Evolutionary conservation across 2,329 filamentous ascomycete genomes (phyloP), one percentile per base, ranked within the genome.

Genomic region (Fusarium caatingaense): DNA sequence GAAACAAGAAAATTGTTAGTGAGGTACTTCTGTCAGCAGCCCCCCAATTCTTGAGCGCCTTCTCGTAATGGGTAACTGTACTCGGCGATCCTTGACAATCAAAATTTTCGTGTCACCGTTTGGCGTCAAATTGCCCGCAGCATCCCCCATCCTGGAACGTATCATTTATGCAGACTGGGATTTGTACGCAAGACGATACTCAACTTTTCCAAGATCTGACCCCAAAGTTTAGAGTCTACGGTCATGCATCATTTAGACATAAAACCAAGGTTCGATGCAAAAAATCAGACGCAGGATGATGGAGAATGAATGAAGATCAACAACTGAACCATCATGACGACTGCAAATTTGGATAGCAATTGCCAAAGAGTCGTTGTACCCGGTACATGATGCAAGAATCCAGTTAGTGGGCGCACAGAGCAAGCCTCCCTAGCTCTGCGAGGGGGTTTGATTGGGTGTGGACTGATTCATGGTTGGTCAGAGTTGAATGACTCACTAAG

Each of bases 1-100:
- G 30, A 40, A 48, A 66, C 51, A 42, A 55, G 54, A 49, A 75
- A 80, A 80, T 80, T 81, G 79, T 81, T 81, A 81, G 72, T 65
- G 79, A 46, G 76, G 72, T 81, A 81, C 80, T 72, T 81, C 56
- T 56, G 58, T 44, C 42, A 65, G 69, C 55, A 62, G 46, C 49
- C 60, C 53, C 61, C 64, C 51, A 46, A 58, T 49, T 69, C 69
- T 71, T 68, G 68, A 67, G 67, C 72, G 72, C 69, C 60, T 69
- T 68, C 57, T 71, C 68, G 67, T 69, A 73, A 69, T 58, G 74
- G 69, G 78, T 74, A 76, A 60, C 65, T 45, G 44, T 69, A 76
- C 74, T 74, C 64, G 74, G 50, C 64, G 76, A 79, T 75, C 74
- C 72, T 65, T 64, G 71, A 68, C 65, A 68, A 73, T 75, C 71